Evolutionary conservation across 805 yeast species (phyloP).

Genomic region (Candida tibetensis): DNA sequence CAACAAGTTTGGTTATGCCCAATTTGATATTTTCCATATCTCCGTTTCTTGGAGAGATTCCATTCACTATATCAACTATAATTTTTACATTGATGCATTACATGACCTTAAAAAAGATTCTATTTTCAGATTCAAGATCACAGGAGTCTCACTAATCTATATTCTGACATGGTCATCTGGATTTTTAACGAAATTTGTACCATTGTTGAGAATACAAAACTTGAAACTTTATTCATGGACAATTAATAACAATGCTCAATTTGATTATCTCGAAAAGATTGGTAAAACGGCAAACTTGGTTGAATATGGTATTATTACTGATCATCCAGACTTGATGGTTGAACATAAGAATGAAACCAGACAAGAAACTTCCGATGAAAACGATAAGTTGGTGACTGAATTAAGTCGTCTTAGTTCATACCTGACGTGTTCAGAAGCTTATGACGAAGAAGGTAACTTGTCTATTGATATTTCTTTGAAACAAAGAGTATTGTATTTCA

Average conservation of each 20-base stretch:
- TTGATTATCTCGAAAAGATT: conserved; percentile 28
- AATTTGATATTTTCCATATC: conserved; percentile 37
- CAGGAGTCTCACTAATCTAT: conserved; percentile 39
- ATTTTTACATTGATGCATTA: conserved; percentile 28
- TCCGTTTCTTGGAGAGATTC: conserved; percentile 34
- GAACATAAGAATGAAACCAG: conserved; percentile 10
- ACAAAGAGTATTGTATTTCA: conserved; percentile 14
- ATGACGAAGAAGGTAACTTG: conserved; percentile 7
- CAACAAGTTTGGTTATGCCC: conserved; percentile 18
- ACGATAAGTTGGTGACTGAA: conserved; percentile 7
- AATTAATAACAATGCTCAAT: conserved; percentile 34
- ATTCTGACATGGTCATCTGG: conserved; percentile 36
- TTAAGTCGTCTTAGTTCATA: conserved; percentile 8
- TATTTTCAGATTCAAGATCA: conserved; percentile 19
- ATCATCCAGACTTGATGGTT: conserved; percentile 35
- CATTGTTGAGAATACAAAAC: conserved; percentile 30
- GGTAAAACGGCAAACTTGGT: conserved; percentile 21
- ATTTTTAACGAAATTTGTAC: conserved; percentile 35
- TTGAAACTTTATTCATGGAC: conserved; percentile 41
- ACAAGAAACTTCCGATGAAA: conserved; percentile 1
- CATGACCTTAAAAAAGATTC: conserved; percentile 15
- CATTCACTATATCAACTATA: conserved; percentile 32
- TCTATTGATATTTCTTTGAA: conserved; percentile 11
- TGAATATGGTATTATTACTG: conserved; percentile 38
- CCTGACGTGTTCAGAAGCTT: conserved; percentile 5